A percentile compares a stretch with the other conserved stretches of the same genome.
phyloP scores from a whole-genome alignment of 177 flowering plant genomes.

The Vitis hybrid region DNA sequence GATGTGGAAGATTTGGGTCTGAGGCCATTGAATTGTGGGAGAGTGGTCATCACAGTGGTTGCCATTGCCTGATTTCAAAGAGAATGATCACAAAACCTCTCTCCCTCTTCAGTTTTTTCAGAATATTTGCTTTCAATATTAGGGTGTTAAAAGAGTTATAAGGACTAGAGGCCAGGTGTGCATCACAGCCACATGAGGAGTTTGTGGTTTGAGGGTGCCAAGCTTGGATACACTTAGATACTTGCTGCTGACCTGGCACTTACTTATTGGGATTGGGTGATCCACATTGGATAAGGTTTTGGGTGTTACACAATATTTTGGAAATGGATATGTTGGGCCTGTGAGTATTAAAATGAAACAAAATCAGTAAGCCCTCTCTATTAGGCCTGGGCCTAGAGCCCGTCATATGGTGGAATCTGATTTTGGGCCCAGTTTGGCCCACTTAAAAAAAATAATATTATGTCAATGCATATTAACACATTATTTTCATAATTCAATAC shows the following conservation, averaged over 20 bases:
- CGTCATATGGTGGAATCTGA: no score
- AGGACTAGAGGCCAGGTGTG: background rate
- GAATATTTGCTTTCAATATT: slow-evolving; percentile 6
- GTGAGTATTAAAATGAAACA: no score
- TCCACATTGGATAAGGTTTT: slow-evolving; percentile 47
- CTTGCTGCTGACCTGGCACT: slow-evolving; percentile 43
- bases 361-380: no score
- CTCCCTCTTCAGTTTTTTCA: background rate
- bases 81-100: background rate
- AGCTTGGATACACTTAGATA: slow-evolving; percentile 43
- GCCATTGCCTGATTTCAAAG: slow-evolving; percentile 39
- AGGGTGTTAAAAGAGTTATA: slow-evolving; percentile 7
- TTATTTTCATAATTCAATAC: no score
- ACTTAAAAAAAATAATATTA: no score
- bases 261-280: slow-evolving; percentile 28
- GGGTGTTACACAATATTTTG: background rate
- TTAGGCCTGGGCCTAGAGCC: no score
- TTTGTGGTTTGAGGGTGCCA: slow-evolving; percentile 41
- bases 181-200: slow-evolving; percentile 40
- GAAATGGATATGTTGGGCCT: no score
- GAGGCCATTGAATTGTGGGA: slow-evolving; percentile 79
- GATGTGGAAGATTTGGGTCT: slow-evolving; percentile 40
- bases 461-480: no score
- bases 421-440: no score
- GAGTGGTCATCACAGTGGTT: slow-evolving; percentile 47